Evolutionary conservation across 2,329 filamentous ascomycete species (phyloP).

Genomic region (Aspergillus fumigatus): DNA sequence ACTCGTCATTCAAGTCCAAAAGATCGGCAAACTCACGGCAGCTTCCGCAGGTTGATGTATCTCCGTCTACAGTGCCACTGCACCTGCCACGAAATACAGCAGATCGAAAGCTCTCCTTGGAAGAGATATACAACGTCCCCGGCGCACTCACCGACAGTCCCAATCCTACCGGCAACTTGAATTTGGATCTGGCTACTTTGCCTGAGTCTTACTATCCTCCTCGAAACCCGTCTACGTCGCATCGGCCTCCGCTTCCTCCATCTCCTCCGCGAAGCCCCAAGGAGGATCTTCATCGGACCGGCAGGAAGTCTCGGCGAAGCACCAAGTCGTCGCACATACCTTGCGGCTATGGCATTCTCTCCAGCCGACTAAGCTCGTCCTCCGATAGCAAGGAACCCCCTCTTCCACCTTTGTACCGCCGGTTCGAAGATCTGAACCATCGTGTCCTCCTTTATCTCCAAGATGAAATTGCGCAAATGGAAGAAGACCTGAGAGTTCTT

Average conservation of each 20-base stretch:
- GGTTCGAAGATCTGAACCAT: constrained; percentile 78
- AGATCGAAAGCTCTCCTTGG: constrained; percentile 18
- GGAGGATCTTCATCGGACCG: constrained; percentile 20
- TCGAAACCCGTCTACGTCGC: constrained; percentile 14
- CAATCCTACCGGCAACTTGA: constrained; percentile 18
- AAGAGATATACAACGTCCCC: constrained; percentile 13
- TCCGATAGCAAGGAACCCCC: constrained; percentile 21
- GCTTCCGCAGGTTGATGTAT: constrained; percentile 23
- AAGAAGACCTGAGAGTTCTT: constrained; percentile 67
- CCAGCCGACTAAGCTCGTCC: constrained; percentile 29
- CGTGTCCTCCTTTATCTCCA: constrained; percentile 77
- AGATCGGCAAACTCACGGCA: constrained; percentile 24
- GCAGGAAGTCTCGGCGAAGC: constrained; percentile 18
- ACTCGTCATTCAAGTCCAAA: constrained; percentile 29
- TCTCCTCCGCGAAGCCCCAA: constrained; percentile 32
- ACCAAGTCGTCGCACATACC: constrained; percentile 18
- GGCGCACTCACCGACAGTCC: constrained; percentile 17
- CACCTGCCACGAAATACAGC: constrained; percentile 22
- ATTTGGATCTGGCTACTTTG: constrained; percentile 25
- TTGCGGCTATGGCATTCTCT: constrained; percentile 35
- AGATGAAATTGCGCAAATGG: constrained; percentile 76
- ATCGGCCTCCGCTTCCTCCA: constrained; percentile 25
- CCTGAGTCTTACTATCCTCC: constrained; percentile 32
- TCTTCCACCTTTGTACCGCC: constrained; percentile 66
- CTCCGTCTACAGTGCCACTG: constrained; percentile 22